phyloP scores from a whole-genome alignment of 176 grass and related monocot species.

The Poa annua region DNA sequence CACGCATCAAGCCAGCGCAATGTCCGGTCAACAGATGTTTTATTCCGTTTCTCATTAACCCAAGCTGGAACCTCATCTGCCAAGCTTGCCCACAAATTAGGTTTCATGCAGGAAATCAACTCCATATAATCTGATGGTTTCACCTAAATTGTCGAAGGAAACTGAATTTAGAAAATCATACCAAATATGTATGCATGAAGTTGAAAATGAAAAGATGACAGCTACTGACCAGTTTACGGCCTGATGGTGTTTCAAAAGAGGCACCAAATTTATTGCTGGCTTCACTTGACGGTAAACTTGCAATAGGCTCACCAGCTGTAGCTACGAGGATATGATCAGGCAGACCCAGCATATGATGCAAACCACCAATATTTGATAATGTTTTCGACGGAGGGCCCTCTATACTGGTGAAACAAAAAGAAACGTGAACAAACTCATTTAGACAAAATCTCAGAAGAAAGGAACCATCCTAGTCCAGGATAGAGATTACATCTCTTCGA shows the following conservation, averaged over 20 bases:
- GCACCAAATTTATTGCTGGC: constrained; percentile 77
- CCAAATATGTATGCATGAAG: background rate
- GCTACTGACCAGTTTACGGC: constrained; percentile 67
- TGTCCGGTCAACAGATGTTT: constrained; percentile 86
- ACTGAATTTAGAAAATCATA: background rate
- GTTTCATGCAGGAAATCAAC: constrained; percentile 74
- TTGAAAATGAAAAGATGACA: constrained; percentile 22
- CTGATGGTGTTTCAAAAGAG: constrained; percentile 83
- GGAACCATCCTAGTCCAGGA: background rate
- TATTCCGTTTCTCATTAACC: constrained; percentile 85
- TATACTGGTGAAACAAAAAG: constrained; percentile 51
- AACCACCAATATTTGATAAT: constrained; percentile 72
- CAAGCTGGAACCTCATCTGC: constrained; percentile 94
- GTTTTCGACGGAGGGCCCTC: constrained; percentile 66
- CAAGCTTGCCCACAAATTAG: constrained; percentile 84
- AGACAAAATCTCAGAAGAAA: background rate
- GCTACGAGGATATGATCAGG: constrained; percentile 77
- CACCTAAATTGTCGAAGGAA: constrained; percentile 48
- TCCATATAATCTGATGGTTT: constrained; percentile 90
- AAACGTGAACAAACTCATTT: constrained; percentile 3
- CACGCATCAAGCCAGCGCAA: constrained; percentile 89
- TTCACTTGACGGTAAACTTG: constrained; percentile 75
- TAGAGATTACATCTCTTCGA: background rate
- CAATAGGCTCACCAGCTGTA: constrained; percentile 74
- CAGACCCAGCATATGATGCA: constrained; percentile 74